These are phyloP conservation scores for Ogataea siamensis DNA, from an alignment of 805 yeast genomes.

Conservation along the genomic window DNA sequence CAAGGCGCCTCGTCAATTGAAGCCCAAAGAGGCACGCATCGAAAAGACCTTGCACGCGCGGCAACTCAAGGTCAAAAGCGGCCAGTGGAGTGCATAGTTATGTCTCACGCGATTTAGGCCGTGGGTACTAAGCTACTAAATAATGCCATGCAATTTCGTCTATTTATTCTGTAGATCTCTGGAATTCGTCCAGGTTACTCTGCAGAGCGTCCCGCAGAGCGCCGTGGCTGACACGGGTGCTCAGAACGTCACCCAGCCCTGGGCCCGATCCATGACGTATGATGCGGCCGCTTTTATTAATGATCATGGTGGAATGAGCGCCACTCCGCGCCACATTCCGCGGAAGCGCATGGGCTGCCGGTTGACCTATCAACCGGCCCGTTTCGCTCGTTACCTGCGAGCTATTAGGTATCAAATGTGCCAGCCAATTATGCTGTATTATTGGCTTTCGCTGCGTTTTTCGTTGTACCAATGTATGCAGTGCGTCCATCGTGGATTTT, in stretches of 20 bases:
- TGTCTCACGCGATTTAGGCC: too few species aligned
- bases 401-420: conserved; percentile 31
- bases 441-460: conserved; percentile 1
- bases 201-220: conserved; percentile 47
- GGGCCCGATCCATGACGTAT: conserved; percentile 45
- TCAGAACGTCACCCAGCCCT: conserved; percentile 33
- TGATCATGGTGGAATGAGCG: conserved; percentile 39
- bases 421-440: conserved; percentile 22
- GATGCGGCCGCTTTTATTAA: conserved; percentile 42
- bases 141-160: conserved; percentile 1
- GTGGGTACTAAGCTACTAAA: too few species aligned
- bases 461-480: not conserved
- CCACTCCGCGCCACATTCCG: conserved; percentile 30
- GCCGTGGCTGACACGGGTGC: conserved; percentile 44
- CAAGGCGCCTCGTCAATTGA: conserved; percentile 9
- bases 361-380: conserved; percentile 30
- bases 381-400: conserved; percentile 33
- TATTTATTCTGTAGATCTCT: not conserved
- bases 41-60: conserved; percentile 19
- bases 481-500: conserved; percentile 1
- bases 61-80: conserved; percentile 11
- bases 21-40: conserved; percentile 20
- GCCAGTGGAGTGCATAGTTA: conserved; percentile 7
- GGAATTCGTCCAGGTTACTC: conserved; percentile 17
- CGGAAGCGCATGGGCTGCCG: conserved; percentile 17